Base-by-base conservation (phyloP, 805 yeast species). In the Tetrapisispora iriomotensis region DNA sequence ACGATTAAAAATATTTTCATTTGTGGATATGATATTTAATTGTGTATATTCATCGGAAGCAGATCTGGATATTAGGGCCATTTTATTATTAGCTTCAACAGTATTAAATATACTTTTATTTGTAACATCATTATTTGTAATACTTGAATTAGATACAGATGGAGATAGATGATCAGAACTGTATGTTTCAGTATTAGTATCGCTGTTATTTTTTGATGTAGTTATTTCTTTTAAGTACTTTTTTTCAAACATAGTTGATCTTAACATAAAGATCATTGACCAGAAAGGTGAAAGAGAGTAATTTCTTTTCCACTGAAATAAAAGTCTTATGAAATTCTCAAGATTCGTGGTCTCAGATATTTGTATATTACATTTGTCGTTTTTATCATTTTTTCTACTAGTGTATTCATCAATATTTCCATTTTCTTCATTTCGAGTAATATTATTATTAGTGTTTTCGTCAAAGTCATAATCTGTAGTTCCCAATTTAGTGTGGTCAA, bases 201-300 rank as follows among this genome's bases (percentile, higher is more conserved):
- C 24, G 12, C 7, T 12, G 8, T 31, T 30, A 25, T 29, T 14
- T 7, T 35, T 15, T 8, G 36, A 13, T 12, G 40, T 8, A 23
- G 32, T 19, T 14, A 37, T 14, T 65, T 21, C 76, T 69, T 25
- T 71, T 57, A 51, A 64, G 67, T 29, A 71, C 53, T 49, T 70
- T 68, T 45, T 65, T 67, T 45, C 72, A 55, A 25, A 62, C 51
- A 45, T 64, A 68, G 74, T 72, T 1, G 77, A 68, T 46, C 67
- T 68, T 9, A 71, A 58, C 1, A 77, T 75, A 20, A 72, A 68
- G 1, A 74, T 53, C 34, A 74, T 64, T 0, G 74, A 60, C 80
- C 80, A 75, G 3, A 74, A 42, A 3, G 79, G 79, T 45, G 76
- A 76, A 19, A 57, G 47, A 21, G 50, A 30, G 36, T 47, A 52